These are phyloP conservation scores for Hydrangea macrophylla DNA, from an alignment of 148 eudicot genomes.

Conservation along the genomic window DNA sequence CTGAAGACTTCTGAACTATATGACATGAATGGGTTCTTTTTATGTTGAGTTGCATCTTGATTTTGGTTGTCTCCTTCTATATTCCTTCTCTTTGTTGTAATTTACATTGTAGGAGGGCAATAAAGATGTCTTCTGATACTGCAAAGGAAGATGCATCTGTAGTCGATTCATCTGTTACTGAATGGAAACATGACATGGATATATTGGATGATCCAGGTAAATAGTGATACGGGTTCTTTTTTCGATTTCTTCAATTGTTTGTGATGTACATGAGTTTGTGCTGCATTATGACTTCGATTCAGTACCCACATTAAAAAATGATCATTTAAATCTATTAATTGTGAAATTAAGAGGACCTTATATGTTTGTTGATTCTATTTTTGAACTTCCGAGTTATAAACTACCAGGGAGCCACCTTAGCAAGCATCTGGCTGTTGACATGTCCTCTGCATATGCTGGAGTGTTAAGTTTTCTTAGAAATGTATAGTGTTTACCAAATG, in stretches of 20 bases:
- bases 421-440: no score
- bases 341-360: no score
- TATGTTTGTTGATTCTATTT: no score
- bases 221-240: not conserved
- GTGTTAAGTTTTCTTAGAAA: not conserved
- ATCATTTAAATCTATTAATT: no score
- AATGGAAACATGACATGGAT: slow-evolving; percentile 44
- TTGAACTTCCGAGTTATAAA: no score
- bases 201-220: slow-evolving; percentile 58
- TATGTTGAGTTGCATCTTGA: no score
- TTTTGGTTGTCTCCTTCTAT: no score
- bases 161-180: slow-evolving; percentile 59
- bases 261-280: not conserved
- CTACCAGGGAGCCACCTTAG: not conserved
- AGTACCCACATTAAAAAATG: no score
- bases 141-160: slow-evolving; percentile 52
- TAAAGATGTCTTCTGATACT: slow-evolving; percentile 57
- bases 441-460: no score
- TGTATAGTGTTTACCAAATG: not conserved
- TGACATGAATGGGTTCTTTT: no score
- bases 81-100: no score
- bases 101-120: slow-evolving; percentile 4
- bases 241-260: not conserved
- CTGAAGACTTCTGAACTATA: no score
- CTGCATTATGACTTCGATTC: not conserved